These are phyloP conservation scores for Peniophora sp. DNA, from an alignment of 1,284 basidiomycete genomes.

Conservation along the genomic window DNA sequence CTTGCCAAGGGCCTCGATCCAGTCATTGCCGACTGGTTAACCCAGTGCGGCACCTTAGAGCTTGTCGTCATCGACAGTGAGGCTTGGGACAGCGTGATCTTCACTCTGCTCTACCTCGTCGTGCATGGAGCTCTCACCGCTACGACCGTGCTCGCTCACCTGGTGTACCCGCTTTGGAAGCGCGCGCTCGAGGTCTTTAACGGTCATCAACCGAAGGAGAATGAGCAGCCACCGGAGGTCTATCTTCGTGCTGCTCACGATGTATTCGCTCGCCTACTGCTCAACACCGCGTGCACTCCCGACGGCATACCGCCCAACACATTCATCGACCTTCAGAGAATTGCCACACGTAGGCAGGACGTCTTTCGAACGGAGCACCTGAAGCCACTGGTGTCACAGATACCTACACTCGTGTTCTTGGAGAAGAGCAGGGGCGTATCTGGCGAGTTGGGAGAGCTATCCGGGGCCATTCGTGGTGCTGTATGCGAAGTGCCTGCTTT, in stretches of 20 bases:
- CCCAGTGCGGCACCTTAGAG: conserved; percentile 54
- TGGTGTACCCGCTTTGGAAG: conserved; percentile 71
- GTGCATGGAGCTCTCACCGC: conserved; percentile 60
- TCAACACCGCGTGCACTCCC: conserved; percentile 40
- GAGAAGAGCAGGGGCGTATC: conserved; percentile 53
- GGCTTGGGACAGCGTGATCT: conserved; percentile 57
- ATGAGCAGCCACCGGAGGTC: conserved; percentile 29
- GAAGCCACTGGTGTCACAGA: conserved; percentile 45
- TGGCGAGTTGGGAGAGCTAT: conserved; percentile 37
- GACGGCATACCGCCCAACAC: conserved; percentile 38
- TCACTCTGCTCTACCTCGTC: conserved; percentile 57
- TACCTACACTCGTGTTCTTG: conserved; percentile 60
- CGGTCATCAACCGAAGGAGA: conserved; percentile 17
- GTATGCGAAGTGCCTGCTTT: conserved; percentile 58
- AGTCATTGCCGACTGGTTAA: conserved; percentile 62
- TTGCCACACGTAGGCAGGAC: conserved; percentile 57
- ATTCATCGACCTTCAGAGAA: conserved; percentile 56
- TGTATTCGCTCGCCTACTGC: conserved; percentile 51
- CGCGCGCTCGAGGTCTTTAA: conserved; percentile 34
- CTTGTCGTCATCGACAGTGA: conserved; percentile 47
- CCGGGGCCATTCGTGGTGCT: conserved; percentile 41
- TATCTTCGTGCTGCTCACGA: conserved; percentile 54
- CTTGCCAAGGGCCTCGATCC: conserved; percentile 61
- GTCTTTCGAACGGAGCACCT: conserved; percentile 63
- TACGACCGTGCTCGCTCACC: conserved; percentile 60